phyloP scores from a whole-genome alignment of 2,329 filamentous ascomycete genomes.

The Drechslerella dactyloides region DNA sequence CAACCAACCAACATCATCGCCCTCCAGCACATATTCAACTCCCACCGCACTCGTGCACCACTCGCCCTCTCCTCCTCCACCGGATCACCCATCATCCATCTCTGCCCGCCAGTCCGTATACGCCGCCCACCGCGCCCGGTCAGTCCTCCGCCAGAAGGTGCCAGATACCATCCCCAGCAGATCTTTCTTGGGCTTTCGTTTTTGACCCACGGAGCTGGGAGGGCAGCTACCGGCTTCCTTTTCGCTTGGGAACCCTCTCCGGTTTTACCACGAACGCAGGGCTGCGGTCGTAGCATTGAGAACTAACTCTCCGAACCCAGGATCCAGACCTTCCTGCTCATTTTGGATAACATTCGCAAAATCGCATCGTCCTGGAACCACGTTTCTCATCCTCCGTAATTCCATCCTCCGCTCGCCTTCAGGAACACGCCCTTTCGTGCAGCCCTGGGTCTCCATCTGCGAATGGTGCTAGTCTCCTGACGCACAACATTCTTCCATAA shows the following conservation, averaged over 20 bases:
- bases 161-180: constrained; percentile 6
- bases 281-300: constrained; percentile 17
- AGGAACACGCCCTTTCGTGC: constrained; percentile 2
- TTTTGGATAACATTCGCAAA: constrained; percentile 37
- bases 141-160: constrained; percentile 7
- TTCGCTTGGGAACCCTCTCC: constrained; percentile 13
- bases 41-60: constrained; percentile 8
- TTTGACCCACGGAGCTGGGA: constrained; percentile 25
- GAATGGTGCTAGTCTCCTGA: constrained; percentile 11
- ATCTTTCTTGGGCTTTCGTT: constrained; percentile 30
- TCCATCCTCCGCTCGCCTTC: neutral
- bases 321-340: constrained; percentile 35
- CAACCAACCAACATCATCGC: constrained; percentile 30
- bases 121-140: neutral
- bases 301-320: constrained; percentile 28
- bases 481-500: constrained; percentile 22
- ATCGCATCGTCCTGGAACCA: constrained; percentile 23
- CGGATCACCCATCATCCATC: too few species aligned
- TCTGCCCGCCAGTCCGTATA: neutral
- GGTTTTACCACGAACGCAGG: constrained; percentile 14
- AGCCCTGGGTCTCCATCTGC: constrained; percentile 19
- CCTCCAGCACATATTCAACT: constrained; percentile 5
- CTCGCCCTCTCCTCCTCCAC: constrained; percentile 9
- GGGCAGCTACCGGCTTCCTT: constrained; percentile 31
- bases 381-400: constrained; percentile 16